These are phyloP conservation scores for Pythium folliculosum DNA, from an alignment of 352 stramenopile genomes.

Conservation along the genomic window DNA sequence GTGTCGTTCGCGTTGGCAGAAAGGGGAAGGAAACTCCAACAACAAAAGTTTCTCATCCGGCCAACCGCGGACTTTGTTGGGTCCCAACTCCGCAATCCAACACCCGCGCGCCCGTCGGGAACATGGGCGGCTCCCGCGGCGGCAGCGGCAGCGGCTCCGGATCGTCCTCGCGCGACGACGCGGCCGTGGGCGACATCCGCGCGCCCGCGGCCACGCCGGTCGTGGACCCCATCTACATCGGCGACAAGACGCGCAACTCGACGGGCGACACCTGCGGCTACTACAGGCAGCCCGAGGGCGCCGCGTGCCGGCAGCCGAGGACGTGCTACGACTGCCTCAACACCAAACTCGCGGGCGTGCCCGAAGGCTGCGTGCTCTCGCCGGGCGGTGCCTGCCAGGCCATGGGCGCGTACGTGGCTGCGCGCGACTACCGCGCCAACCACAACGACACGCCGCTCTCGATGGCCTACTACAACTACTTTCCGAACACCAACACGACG, in stretches of 20 bases:
- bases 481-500: slow-evolving; percentile 55
- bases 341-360: slow-evolving; percentile 33
- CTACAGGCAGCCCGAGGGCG: slow-evolving; percentile 41
- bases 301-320: slow-evolving; percentile 55
- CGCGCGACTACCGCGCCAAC: slow-evolving; percentile 62
- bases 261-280: slow-evolving; percentile 65
- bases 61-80: neutral
- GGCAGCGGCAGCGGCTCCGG: slow-evolving; percentile 19
- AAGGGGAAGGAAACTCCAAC: neutral
- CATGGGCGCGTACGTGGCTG: slow-evolving; percentile 50
- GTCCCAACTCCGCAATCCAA: neutral
- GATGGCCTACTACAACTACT: slow-evolving; percentile 57
- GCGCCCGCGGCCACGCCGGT: neutral
- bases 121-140: slow-evolving; percentile 8
- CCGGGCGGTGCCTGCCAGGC: slow-evolving; percentile 57
- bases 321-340: slow-evolving; percentile 79
- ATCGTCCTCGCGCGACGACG: neutral
- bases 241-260: slow-evolving; percentile 43
- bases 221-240: slow-evolving; percentile 25
- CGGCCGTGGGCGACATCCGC: neutral
- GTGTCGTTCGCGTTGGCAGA: neutral
- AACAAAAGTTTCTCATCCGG: neutral
- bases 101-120: neutral
- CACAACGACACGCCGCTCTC: slow-evolving; percentile 31
- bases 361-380: slow-evolving; percentile 53